Base-by-base conservation (phyloP, 495 filamentous ascomycete genomes). In the Hypoxylon trugodes region DNA sequence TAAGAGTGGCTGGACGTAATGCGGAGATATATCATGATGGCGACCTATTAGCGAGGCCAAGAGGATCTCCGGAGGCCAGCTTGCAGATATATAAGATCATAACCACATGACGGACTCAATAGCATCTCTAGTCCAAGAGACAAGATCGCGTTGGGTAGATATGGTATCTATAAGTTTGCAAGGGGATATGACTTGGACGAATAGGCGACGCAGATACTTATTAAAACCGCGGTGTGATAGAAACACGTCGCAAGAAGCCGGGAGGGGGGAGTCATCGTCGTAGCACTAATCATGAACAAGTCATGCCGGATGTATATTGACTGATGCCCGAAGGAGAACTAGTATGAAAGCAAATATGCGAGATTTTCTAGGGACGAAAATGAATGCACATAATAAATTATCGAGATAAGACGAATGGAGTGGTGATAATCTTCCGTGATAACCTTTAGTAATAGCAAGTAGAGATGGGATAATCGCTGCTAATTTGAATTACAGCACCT, bases 281-380 rank as follows among this genome's bases (percentile, higher is more conserved):
- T 4, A 16, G 41, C 30, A 30, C 61, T 40, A 65, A 65, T 65
- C 54, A 55, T 28, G 53, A 49, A 55, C 45, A 49, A 57, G 46
- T 35, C 24, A 28, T 64, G 45, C 30, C 55, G 36, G 61, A 55
- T 38, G 47, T 35, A 53, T 22, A 24, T 24, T 38, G 51, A 50
- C 51, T 61, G 50, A 61, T 61, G 63, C 63, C 57, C 57, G 58
- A 61, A 52, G 9, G 38, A 18, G 19, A 30, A 21, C 25, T 18
- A 57, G 25, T 33, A 48, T 37, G 47, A 41, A 26, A 41, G 61
- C 33, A 65, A 55, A 50, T 37, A 33, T 55, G 36, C 43, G 33
- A 45, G 22, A n/a, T 37, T 40, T 25, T 15, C 13, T 13, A 24
- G 38, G 43, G 19, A 49, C 13, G 49, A 42, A 33, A 16, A 43